phyloP scores from a whole-genome alignment of 202 grass and related monocot genomes.

The Cymbopogon flexuosus region DNA sequence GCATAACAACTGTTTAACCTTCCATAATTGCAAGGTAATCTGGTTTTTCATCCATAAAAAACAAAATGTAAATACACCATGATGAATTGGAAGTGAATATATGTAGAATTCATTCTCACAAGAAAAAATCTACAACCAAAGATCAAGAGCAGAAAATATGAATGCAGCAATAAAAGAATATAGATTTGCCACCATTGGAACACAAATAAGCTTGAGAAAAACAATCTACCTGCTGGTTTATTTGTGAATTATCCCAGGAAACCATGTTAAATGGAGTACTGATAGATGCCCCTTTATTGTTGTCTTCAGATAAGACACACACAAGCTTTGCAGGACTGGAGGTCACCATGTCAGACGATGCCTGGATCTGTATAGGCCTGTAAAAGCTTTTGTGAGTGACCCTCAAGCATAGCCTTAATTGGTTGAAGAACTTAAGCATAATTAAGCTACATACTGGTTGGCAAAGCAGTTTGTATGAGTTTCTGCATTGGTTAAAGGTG shows the following conservation, averaged over 20 bases:
- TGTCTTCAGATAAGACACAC: slow-evolving; percentile 44
- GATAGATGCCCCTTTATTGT: slow-evolving; percentile 40
- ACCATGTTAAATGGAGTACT: slow-evolving; percentile 52
- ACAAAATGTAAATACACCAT: background rate
- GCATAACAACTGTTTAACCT: background rate
- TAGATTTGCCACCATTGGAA: background rate
- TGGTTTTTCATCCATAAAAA: slow-evolving; percentile 10
- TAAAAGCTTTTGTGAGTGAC: slow-evolving; percentile 22
- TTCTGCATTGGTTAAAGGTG: slow-evolving; percentile 48
- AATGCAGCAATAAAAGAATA: slow-evolving; percentile 3
- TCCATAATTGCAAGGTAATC: background rate
- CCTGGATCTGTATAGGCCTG: slow-evolving; percentile 54
- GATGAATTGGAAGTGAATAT: background rate
- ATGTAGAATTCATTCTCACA: background rate
- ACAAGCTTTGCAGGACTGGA: slow-evolving; percentile 36
- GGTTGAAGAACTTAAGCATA: slow-evolving; percentile 22
- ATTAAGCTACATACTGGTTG: slow-evolving; percentile 58
- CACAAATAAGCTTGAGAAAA: slow-evolving; percentile 29
- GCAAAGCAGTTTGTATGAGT: slow-evolving; percentile 41
- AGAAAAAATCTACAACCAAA: background rate
- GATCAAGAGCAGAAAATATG: background rate
- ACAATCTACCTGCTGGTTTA: slow-evolving; percentile 65
- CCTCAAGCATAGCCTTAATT: slow-evolving; percentile 1
- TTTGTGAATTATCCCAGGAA: slow-evolving; percentile 66
- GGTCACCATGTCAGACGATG: slow-evolving; percentile 22